phyloP scores from a whole-genome alignment of 495 filamentous ascomycete species.

The Annulohypoxylon maeteangense region DNA sequence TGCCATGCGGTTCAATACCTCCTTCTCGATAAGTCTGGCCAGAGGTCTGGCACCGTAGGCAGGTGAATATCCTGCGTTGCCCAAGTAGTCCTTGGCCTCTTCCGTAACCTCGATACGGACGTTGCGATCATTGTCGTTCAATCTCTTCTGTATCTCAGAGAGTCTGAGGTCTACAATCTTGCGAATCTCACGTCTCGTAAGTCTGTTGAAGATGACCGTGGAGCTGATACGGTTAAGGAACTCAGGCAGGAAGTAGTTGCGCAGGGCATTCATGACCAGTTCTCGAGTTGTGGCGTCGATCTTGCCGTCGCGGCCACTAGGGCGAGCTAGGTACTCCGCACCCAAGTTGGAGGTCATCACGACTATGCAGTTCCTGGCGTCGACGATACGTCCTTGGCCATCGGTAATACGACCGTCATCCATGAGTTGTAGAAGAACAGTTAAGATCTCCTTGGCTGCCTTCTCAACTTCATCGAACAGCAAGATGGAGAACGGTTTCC shows the following conservation, averaged over 20 bases:
- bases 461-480: conserved; percentile 99
- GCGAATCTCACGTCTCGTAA: conserved; percentile 87
- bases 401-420: conserved; percentile 99
- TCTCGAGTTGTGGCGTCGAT: conserved; percentile 90
- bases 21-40: conserved; percentile 89
- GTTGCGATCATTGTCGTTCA: conserved; percentile 81
- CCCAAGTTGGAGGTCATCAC: conserved; percentile 99
- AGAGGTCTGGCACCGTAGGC: conserved; percentile 93
- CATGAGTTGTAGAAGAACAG: conserved; percentile 96
- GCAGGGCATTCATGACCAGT: conserved; percentile 86
- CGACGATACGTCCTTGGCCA: conserved; percentile 92
- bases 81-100: conserved; percentile 90
- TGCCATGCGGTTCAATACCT: conserved; percentile 92
- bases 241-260: conserved; percentile 96
- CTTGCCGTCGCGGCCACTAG: conserved; percentile 77
- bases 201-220: conserved; percentile 97
- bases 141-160: conserved; percentile 87
- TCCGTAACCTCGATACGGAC: conserved; percentile 79
- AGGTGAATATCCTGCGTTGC: conserved; percentile 87
- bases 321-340: conserved; percentile 89
- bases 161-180: conserved; percentile 95
- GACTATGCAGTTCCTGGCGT: conserved; percentile 97
- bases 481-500: conserved; percentile 95
- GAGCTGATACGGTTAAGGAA: conserved; percentile 97
- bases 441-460: conserved; percentile 96